Evolutionary conservation across 2,329 filamentous ascomycete genomes (phyloP).

Genomic region (Monilinia vaccinii-corymbosi): DNA sequence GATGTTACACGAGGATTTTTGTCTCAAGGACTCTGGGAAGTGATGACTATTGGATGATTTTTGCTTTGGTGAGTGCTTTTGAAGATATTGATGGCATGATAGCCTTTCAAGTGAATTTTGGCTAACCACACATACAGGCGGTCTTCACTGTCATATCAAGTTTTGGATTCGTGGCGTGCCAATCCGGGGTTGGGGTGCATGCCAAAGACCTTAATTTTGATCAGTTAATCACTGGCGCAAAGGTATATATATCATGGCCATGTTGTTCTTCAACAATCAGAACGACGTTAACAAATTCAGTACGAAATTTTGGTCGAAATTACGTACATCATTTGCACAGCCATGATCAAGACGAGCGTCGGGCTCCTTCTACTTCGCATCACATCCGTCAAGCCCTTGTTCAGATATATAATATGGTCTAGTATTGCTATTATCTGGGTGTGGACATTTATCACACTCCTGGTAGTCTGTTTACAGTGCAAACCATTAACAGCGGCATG

Average conservation of each 20-base stretch:
- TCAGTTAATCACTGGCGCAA: not conserved
- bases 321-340: not conserved
- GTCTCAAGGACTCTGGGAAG: not conserved
- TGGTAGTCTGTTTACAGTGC: not conserved
- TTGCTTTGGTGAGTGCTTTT: not conserved
- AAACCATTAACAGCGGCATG: not conserved
- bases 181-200: not conserved
- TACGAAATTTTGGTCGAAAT: not conserved
- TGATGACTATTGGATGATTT: constrained; percentile 1
- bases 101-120: not conserved
- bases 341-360: constrained; percentile 3
- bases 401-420: constrained; percentile 1
- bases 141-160: not conserved
- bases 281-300: not conserved
- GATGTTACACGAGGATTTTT: not conserved
- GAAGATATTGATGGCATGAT: not conserved
- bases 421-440: not conserved
- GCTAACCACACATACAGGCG: not conserved
- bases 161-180: not conserved
- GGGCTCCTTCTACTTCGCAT: constrained; percentile 5
- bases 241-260: not conserved
- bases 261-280: not conserved
- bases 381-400: not conserved
- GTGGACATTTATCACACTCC: not conserved
- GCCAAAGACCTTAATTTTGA: not conserved